Evolutionary conservation across 2,329 filamentous ascomycete genomes (phyloP).

Genomic region (Lecanosticta acicola): DNA sequence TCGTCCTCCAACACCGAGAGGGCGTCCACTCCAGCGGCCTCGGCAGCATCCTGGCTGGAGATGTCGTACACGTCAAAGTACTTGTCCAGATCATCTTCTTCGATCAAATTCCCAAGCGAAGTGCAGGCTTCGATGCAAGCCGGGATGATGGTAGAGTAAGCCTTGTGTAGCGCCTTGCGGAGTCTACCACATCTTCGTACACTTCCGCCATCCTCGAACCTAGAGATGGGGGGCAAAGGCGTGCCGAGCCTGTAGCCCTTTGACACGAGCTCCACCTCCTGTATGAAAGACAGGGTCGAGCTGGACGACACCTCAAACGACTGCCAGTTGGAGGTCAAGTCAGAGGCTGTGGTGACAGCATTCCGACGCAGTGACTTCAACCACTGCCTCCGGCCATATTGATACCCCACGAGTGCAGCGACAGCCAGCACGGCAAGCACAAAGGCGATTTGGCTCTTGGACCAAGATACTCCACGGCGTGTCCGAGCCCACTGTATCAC

Average conservation of each 20-base stretch:
- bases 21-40: slow-evolving; percentile 45
- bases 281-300: slow-evolving; percentile 73
- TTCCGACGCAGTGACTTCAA: slow-evolving; percentile 71
- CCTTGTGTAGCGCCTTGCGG: slow-evolving; percentile 66
- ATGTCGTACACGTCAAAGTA: slow-evolving; percentile 69
- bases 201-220: slow-evolving; percentile 70
- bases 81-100: slow-evolving; percentile 78
- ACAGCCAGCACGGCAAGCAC: slow-evolving; percentile 48
- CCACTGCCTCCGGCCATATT: slow-evolving; percentile 73
- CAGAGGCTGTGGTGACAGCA: slow-evolving; percentile 62
- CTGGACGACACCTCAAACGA: slow-evolving; percentile 72
- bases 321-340: slow-evolving; percentile 68
- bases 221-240: slow-evolving; percentile 84
- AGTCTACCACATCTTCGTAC: slow-evolving; percentile 72
- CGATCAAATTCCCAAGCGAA: slow-evolving; percentile 65
- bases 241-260: slow-evolving; percentile 85
- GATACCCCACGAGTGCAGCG: slow-evolving; percentile 57
- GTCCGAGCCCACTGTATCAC: slow-evolving; percentile 65
- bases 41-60: slow-evolving; percentile 42
- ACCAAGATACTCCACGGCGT: slow-evolving; percentile 48
- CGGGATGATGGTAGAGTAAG: slow-evolving; percentile 64
- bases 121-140: slow-evolving; percentile 66
- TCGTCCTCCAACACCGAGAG: slow-evolving; percentile 66
- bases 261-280: slow-evolving; percentile 93
- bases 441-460: slow-evolving; percentile 48